Conservation (phyloP, 495 filamentous ascomycete species). For the Diplogelasinospora grovesii region DNA sequence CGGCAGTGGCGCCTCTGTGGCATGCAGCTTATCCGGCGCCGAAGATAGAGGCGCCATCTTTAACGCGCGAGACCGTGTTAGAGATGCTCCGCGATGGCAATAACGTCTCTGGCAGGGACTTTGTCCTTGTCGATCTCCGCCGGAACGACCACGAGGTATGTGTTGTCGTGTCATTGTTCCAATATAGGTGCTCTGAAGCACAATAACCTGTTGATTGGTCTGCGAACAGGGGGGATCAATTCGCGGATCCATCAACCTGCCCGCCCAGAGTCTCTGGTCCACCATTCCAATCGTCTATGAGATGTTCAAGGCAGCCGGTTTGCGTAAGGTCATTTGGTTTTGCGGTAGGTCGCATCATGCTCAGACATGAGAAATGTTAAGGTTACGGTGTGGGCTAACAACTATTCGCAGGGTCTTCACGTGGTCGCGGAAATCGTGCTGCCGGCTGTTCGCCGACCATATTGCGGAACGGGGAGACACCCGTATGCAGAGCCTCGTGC, state of each 20-base stretch:
- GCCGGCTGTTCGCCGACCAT: conserved; percentile 61
- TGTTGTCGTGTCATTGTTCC: no score
- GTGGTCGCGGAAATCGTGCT: conserved; percentile 54
- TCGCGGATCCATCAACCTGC: conserved; percentile 60
- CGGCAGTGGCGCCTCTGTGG: conserved; percentile 20
- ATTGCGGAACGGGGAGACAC: conserved; percentile 39
- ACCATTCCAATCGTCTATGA: conserved; percentile 52
- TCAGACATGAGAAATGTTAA: no score
- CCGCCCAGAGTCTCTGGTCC: conserved; percentile 58
- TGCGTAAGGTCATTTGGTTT: conserved; percentile 56
- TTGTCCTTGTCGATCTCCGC: conserved; percentile 57
- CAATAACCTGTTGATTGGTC: neutral
- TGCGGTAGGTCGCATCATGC: conserved; percentile 44
- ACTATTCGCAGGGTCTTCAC: conserved; percentile 59
- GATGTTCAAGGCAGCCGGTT: conserved; percentile 42
- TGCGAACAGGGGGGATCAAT: conserved; percentile 65
- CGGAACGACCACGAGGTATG: conserved; percentile 57
- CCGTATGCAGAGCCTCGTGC: conserved; percentile 47
- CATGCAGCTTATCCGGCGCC: conserved; percentile 23
- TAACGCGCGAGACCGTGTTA: conserved; percentile 25
- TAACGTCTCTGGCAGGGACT: conserved; percentile 38
- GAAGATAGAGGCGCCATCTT: conserved; percentile 16
- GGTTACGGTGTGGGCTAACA: no score
- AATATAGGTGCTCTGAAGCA: no score
- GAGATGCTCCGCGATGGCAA: conserved; percentile 17